Evolutionary conservation across 768 basidiomycete genomes (phyloP), one percentile per base, ranked within the genome.

Genomic region (Auricularia auricula-judae): DNA sequence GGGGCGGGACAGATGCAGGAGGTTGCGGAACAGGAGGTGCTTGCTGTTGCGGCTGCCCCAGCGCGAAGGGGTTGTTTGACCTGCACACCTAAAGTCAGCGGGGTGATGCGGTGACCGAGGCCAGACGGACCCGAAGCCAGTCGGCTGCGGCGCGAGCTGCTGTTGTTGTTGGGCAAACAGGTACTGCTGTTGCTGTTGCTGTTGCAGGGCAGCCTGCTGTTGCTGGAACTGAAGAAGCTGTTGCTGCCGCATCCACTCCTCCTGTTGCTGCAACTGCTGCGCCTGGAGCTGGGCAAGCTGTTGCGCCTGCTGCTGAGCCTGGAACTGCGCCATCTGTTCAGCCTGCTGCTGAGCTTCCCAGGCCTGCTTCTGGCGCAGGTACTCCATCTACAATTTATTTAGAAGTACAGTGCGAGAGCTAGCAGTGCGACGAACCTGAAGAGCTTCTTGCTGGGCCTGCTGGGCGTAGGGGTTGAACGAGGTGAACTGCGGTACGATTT

Each of bases 1-100:
- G 74, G 8, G 76, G 80, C 76, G 76, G 71, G 10, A 68, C 74
- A 34, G 74, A 77, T 62, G 71, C 74, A 64, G 78, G 66, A 66
- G 74, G 68, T 62, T 77, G 75, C 36, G 79, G 74, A 36, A 82
- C 78, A 33, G 77, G 35, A 68, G 80, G 65, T 7, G 76, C 70
- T 33, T 68, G 69, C 53, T 65, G 72, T 64, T 68, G 66, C 64
- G 68, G 66, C 77, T 82, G 39, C 66, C 63, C 72, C 67, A 39
- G 70, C 0, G 93, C 95, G 70, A 99, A 98, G 0, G 97, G 97
- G 73, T 99, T 99, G 81, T 98, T 98, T 42, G 92, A 88, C 39
- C 8, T 92, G 91, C 69, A 68, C 74, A 3, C 71, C 73, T 14
- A 65, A 65, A 58, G 74, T 68, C 18, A 74, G 70, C 29, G 74